These are phyloP conservation scores for Suillus occidentalis DNA, from an alignment of 768 basidiomycete genomes.

Conservation along the genomic window DNA sequence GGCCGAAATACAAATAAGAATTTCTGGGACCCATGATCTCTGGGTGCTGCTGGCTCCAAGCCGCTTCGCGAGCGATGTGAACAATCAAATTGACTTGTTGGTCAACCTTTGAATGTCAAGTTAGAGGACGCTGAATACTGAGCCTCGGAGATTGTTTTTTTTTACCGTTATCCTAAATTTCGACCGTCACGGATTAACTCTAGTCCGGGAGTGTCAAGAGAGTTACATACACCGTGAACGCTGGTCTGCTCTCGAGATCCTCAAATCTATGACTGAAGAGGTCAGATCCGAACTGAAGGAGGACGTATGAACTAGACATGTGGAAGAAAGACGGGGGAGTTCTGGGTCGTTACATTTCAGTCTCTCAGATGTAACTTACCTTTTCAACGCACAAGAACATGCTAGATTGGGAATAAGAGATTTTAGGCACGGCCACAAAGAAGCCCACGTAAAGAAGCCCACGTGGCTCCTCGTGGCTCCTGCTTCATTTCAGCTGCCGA, in stretches of 20 bases:
- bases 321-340: conserved; percentile 21
- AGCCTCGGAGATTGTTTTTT: not conserved
- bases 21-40: conserved; percentile 79
- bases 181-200: conserved; percentile 1
- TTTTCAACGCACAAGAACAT: conserved; percentile 41
- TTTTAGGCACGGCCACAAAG: conserved; percentile 31
- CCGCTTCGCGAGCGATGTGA: conserved; percentile 60
- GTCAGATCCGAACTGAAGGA: conserved; percentile 67
- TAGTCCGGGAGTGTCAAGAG: conserved; percentile 1
- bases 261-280: conserved; percentile 60
- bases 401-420: conserved; percentile 39
- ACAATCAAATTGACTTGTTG: conserved; percentile 61
- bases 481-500: conserved; percentile 13
- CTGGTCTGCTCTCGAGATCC: conserved; percentile 61
- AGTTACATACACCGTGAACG: conserved; percentile 64
- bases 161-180: conserved; percentile 23
- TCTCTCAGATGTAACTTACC: conserved; percentile 18
- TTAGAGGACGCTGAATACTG: not conserved
- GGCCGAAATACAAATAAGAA: conserved; percentile 76
- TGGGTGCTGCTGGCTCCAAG: conserved; percentile 68
- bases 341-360: conserved; percentile 16
- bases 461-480: conserved; percentile 34
- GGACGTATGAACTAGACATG: conserved; percentile 43
- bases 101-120: conserved; percentile 43
- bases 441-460: conserved; percentile 34